These are phyloP conservation scores for Pythium myriotylum DNA, from an alignment of 352 stramenopile species.

Conservation along the genomic window DNA sequence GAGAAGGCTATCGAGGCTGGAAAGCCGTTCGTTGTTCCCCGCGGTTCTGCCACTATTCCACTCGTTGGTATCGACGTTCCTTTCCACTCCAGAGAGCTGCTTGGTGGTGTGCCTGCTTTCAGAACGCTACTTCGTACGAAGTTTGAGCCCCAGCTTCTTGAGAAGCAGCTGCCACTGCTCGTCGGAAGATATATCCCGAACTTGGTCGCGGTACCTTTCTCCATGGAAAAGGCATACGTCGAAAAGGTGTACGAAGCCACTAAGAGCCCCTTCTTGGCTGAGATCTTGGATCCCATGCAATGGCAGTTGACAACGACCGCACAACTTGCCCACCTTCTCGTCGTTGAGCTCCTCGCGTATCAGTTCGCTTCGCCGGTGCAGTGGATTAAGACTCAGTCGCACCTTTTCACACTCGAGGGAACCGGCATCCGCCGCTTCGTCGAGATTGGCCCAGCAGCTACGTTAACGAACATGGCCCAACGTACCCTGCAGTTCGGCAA, in stretches of 20 bases:
- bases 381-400: slow-evolving; percentile 88
- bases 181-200: slow-evolving; percentile 88
- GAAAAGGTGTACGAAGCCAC: slow-evolving; percentile 73
- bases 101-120: slow-evolving; percentile 82
- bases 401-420: slow-evolving; percentile 65
- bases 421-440: slow-evolving; percentile 68
- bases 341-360: slow-evolving; percentile 88
- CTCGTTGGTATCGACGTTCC: slow-evolving; percentile 89
- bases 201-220: slow-evolving; percentile 80
- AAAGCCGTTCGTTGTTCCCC: slow-evolving; percentile 62
- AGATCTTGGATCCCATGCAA: slow-evolving; percentile 68
- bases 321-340: slow-evolving; percentile 73
- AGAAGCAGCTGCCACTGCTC: slow-evolving; percentile 66
- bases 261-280: slow-evolving; percentile 66
- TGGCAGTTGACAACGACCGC: slow-evolving; percentile 68
- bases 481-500: slow-evolving; percentile 74
- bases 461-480: slow-evolving; percentile 84
- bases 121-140: slow-evolving; percentile 71
- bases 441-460: slow-evolving; percentile 83
- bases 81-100: slow-evolving; percentile 87
- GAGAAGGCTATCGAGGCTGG: slow-evolving; percentile 53
- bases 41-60: slow-evolving; percentile 82
- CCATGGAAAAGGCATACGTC: slow-evolving; percentile 75
- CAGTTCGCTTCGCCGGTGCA: slow-evolving; percentile 90
- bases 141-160: slow-evolving; percentile 67